These are phyloP conservation scores for Rubus parviflorus DNA, from an alignment of 306 rosid species.

Conservation along the genomic window DNA sequence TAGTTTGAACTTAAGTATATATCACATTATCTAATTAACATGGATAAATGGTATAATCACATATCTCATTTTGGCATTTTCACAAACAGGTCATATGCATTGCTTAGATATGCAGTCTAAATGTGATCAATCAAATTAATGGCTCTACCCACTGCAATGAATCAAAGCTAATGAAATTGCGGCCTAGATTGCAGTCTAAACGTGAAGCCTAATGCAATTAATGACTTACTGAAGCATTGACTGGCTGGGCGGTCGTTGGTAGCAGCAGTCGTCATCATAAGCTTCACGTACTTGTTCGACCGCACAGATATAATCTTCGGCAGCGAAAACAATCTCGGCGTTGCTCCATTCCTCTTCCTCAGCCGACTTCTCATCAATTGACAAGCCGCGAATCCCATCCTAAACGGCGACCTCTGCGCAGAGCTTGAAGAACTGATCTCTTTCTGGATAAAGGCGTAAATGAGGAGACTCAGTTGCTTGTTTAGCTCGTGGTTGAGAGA, in stretches of 20 bases:
- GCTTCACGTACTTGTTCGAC: constrained; percentile 73
- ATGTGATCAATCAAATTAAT: too few species aligned
- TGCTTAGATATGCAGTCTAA: too few species aligned
- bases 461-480: constrained; percentile 56
- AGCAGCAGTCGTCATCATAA: constrained; percentile 28
- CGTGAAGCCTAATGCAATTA: background rate
- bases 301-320: constrained; percentile 92
- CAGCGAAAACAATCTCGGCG: constrained; percentile 43
- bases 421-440: constrained; percentile 19
- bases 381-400: constrained; percentile 16
- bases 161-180: too few species aligned
- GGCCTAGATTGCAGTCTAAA: too few species aligned
- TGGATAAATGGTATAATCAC: too few species aligned
- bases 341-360: constrained; percentile 37
- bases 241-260: constrained; percentile 39
- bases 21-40: too few species aligned
- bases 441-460: constrained; percentile 47
- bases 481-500: constrained; percentile 56
- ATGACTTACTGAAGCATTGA: constrained; percentile 56
- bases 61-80: too few species aligned
- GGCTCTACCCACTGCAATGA: too few species aligned
- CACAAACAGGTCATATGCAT: too few species aligned
- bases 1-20: too few species aligned
- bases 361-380: constrained; percentile 10
- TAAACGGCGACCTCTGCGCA: constrained; percentile 23